phyloP scores from a whole-genome alignment of 1,139 yeast genomes.

The Yamadazyma songkhlaensis region DNA sequence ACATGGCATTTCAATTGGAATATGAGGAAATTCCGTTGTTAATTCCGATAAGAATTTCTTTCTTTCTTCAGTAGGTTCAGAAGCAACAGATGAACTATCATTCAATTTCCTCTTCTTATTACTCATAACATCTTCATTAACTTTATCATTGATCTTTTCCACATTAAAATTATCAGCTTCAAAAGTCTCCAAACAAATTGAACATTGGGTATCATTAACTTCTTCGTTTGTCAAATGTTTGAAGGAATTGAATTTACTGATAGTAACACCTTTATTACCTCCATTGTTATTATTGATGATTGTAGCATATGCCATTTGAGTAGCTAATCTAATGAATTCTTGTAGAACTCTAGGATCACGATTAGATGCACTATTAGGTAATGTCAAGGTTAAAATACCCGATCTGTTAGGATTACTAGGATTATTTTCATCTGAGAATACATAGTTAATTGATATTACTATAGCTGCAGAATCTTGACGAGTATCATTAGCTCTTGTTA shows the following conservation, averaged over 20 bases:
- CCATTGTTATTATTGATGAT: slow-evolving; percentile 39
- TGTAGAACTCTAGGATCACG: slow-evolving; percentile 52
- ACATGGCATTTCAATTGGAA: slow-evolving; percentile 75
- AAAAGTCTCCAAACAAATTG: slow-evolving; percentile 68
- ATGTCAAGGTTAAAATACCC: slow-evolving; percentile 57
- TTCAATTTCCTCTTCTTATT: slow-evolving; percentile 10
- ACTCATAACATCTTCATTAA: background rate
- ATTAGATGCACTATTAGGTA: slow-evolving; percentile 62
- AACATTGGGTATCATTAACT: slow-evolving; percentile 40
- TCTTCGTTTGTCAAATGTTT: slow-evolving; percentile 32
- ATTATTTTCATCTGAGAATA: slow-evolving; percentile 42
- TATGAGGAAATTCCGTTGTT: slow-evolving; percentile 46
- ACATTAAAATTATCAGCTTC: slow-evolving; percentile 2
- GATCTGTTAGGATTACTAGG: slow-evolving; percentile 43
- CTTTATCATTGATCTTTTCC: background rate
- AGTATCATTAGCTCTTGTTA: slow-evolving; percentile 1
- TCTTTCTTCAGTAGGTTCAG: slow-evolving; percentile 1
- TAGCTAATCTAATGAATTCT: slow-evolving; percentile 62
- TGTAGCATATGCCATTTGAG: slow-evolving; percentile 66
- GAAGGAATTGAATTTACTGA: slow-evolving; percentile 49
- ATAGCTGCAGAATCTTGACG: slow-evolving; percentile 21
- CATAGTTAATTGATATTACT: slow-evolving; percentile 44
- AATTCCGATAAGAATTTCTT: slow-evolving; percentile 24
- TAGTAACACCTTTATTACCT: slow-evolving; percentile 48
- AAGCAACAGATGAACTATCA: background rate